A percentile compares a stretch with the other conserved stretches of the same genome.
phyloP scores from a whole-genome alignment of 768 basidiomycete species.

The Boletus sp. region DNA sequence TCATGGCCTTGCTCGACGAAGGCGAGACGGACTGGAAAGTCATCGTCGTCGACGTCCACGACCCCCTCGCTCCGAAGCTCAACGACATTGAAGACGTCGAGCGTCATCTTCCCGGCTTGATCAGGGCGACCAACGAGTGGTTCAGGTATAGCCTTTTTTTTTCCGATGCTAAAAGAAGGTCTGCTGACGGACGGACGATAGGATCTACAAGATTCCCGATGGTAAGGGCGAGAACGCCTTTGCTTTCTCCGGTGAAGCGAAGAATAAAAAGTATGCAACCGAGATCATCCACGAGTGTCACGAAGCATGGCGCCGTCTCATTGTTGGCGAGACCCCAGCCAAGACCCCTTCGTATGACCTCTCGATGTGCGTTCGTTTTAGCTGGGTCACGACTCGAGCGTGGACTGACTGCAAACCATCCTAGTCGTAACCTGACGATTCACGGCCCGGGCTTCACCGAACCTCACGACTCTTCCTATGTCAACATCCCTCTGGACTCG shows the following conservation, averaged over 20 bases:
- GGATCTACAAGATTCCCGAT: constrained; percentile 96
- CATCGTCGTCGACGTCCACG: constrained; percentile 93
- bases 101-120: constrained; percentile 93
- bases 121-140: constrained; percentile 99
- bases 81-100: constrained; percentile 99
- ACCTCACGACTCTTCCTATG: constrained; percentile 62
- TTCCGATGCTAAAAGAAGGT: background rate
- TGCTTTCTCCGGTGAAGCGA: constrained; percentile 99
- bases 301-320: constrained; percentile 95
- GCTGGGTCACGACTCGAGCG: background rate
- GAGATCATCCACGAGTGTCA: constrained; percentile 99
- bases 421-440: constrained; percentile 78
- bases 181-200: constrained; percentile 28
- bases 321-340: constrained; percentile 74
- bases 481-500: constrained; percentile 70
- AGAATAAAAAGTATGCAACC: constrained; percentile 99
- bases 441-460: constrained; percentile 65
- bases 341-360: constrained; percentile 73
- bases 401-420: constrained; percentile 4
- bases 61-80: constrained; percentile 93
- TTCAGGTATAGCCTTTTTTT: constrained; percentile 63
- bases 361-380: constrained; percentile 65
- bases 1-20: constrained; percentile 99
- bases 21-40: constrained; percentile 99
- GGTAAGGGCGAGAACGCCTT: constrained; percentile 97